phyloP scores from a whole-genome alignment of 1,139 yeast genomes.

The Debaryomyces sp. region DNA sequence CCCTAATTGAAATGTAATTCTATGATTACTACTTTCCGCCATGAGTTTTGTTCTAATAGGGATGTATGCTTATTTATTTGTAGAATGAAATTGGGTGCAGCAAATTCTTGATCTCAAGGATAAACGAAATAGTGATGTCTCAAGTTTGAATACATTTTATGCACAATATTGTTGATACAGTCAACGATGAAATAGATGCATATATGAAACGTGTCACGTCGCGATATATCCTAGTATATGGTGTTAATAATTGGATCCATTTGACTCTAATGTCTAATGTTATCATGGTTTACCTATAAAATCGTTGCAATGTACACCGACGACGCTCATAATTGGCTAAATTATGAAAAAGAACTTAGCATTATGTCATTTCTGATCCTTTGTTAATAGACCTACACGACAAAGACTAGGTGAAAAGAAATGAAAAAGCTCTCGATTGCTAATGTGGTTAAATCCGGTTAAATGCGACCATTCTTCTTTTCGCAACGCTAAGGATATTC shows the following conservation, averaged over 20 bases:
- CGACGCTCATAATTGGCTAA: neutral
- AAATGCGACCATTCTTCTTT: neutral
- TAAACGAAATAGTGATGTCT: neutral
- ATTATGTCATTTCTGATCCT: neutral
- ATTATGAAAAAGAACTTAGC: no score
- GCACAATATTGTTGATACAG: neutral
- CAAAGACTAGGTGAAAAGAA: neutral
- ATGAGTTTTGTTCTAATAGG: neutral
- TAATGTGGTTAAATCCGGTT: neutral
- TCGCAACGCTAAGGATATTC: neutral
- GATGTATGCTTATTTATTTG: neutral
- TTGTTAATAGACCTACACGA: neutral
- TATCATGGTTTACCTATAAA: neutral
- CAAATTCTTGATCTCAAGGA: neutral
- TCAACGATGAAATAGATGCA: neutral
- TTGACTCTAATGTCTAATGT: neutral
- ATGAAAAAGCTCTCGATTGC: neutral
- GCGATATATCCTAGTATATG: neutral
- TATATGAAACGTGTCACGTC: neutral
- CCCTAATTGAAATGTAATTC: constrained; percentile 26
- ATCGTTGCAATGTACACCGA: neutral
- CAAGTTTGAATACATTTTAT: neutral
- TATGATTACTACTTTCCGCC: neutral
- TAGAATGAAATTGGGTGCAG: neutral
- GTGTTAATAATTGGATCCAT: neutral